Percentiles rank a stretch among this genome's conserved stretches.
Evolutionary conservation across 805 yeast species (phyloP).

Genomic region (Candida fluviatilis): DNA sequence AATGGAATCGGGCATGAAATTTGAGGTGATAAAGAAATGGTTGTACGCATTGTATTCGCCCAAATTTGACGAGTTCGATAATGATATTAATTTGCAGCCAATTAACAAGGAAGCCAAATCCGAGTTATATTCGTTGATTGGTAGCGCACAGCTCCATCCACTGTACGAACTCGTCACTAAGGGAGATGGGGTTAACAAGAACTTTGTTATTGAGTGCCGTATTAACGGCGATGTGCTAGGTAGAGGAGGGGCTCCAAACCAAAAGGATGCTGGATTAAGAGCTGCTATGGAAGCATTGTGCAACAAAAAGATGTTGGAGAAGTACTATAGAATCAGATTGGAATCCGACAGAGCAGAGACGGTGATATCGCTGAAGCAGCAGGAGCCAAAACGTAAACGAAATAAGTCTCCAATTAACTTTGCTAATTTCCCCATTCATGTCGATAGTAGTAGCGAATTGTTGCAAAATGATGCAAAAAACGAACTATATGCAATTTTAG

Average conservation of each 20-base stretch:
- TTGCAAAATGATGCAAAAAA: conserved; percentile 35
- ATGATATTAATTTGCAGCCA: conserved; percentile 30
- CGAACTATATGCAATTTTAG: conserved; percentile 35
- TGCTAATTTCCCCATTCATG: conserved; percentile 25
- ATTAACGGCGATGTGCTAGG: conserved; percentile 69
- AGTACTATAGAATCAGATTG: conserved; percentile 53
- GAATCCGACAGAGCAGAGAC: conserved; percentile 17
- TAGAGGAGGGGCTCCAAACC: conserved; percentile 62
- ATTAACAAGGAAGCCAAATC: conserved; percentile 69
- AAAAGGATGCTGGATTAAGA: conserved; percentile 72
- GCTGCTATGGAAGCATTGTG: conserved; percentile 82
- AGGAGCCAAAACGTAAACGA: conserved; percentile 5
- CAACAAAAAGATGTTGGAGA: conserved; percentile 56
- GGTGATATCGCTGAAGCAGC: conserved; percentile 6
- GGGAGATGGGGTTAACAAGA: conserved; percentile 45
- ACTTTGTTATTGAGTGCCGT: conserved; percentile 60
- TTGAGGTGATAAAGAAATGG: conserved; percentile 54
- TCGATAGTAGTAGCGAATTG: conserved; percentile 16
- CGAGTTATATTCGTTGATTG: conserved; percentile 72
- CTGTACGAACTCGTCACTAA: conserved; percentile 46
- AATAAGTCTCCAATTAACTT: conserved; percentile 1
- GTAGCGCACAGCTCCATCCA: conserved; percentile 65
- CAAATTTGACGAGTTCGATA: conserved; percentile 31
- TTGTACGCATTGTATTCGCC: conserved; percentile 48
- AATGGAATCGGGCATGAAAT: conserved; percentile 49